Evolutionary conservation across 495 filamentous ascomycete species (phyloP), one percentile per base, ranked within the genome.

Genomic region (Tuber aestivum): DNA sequence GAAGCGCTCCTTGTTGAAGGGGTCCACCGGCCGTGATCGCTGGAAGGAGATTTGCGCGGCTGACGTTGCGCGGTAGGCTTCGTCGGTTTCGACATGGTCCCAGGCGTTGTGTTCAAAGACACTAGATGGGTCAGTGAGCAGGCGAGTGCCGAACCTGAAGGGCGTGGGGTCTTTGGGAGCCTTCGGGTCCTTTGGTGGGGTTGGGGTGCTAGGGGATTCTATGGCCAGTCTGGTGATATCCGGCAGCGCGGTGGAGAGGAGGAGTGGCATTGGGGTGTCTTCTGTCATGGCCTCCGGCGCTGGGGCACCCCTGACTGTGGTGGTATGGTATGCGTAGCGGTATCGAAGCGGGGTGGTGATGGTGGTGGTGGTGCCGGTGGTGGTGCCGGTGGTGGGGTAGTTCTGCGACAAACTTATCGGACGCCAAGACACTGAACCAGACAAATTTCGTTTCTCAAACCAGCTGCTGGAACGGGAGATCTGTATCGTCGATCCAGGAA

Each of bases 71-170:
- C 89, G 89, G 87, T 96, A 97, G 40, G 90, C 86, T 73, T 92
- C 89, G 83, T 97, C 94, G 77, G 93, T 91, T 80, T 92, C 90
- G 81, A 98, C 95, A 82, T 98, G 94, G 84, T 99, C 95, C 95
- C 95, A 99, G 56, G 95, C 95, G 84, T 99, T 99, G 90, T 94
- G 95, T 82, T 94, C 91, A 85, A 92, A 98, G 78, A 96, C 91
- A 81, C 97, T 88, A 85, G 96, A 93, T 79, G 90, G 88, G 80
- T 93, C 85, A 77, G 91, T 89, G 56, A 99, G 90, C 79, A 88
- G 90, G 70, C 95, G 93, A 18, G 93, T 94, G 73, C 95, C 95
- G 84, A 99, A 99, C 84, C 94, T 90, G 85, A 99, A 99, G 45
- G 95, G 96, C 78, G 97, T 92, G 82, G 83, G 92, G 74, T 93